Percentiles rank a stretch among this genome's conserved stretches.
These are phyloP conservation scores for Termitomyces sp. DNA, from an alignment of 768 basidiomycete species.

Conservation along the genomic window DNA sequence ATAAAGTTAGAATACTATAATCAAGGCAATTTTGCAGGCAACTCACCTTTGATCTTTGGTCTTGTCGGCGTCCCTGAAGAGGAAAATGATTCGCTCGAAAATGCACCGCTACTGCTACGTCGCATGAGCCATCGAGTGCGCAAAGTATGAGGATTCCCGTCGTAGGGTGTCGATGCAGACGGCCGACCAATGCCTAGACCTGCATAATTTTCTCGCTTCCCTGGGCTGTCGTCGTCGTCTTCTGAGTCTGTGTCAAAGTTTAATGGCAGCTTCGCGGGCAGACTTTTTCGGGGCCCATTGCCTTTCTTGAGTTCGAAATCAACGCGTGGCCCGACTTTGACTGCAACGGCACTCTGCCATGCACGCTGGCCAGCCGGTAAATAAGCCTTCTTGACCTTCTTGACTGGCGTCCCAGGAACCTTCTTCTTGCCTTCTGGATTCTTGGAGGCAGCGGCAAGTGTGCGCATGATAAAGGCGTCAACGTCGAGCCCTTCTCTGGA, in stretches of 20 bases:
- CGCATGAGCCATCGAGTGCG: conserved; percentile 65
- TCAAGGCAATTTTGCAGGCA: neutral
- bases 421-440: conserved; percentile 48
- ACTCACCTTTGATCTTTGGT: conserved; percentile 45
- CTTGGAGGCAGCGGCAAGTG: conserved; percentile 57
- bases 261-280: conserved; percentile 50
- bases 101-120: conserved; percentile 77
- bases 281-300: conserved; percentile 62
- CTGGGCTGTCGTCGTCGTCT: conserved; percentile 67
- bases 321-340: conserved; percentile 56
- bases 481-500: conserved; percentile 37
- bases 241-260: conserved; percentile 57
- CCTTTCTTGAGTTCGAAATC: conserved; percentile 41
- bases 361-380: conserved; percentile 56
- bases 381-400: conserved; percentile 60
- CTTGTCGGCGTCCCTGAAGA: conserved; percentile 63
- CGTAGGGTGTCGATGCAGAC: conserved; percentile 21
- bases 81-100: conserved; percentile 66
- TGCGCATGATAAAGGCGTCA: conserved; percentile 71
- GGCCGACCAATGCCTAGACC: conserved; percentile 69
- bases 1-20: conserved; percentile 8
- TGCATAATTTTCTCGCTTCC: conserved; percentile 52
- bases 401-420: conserved; percentile 80
- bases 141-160: conserved; percentile 31
- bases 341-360: conserved; percentile 79